Evolutionary conservation across 2,329 filamentous ascomycete species (phyloP), one percentile per base, ranked within the genome.

Genomic region (Xylaria hypoxylon): DNA sequence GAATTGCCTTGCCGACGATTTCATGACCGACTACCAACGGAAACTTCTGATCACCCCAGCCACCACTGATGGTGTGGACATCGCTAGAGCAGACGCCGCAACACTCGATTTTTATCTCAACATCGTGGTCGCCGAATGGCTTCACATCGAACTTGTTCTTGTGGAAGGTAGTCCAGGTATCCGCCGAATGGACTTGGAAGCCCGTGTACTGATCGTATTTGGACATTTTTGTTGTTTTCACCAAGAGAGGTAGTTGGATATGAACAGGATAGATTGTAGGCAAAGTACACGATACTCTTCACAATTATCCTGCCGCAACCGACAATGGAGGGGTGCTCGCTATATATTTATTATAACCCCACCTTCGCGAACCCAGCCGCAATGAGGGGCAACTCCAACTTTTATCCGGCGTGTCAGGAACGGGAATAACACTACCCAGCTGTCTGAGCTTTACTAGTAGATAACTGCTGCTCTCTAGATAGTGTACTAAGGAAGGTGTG

Each of bases 91-190:
- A 93, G 59, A 93, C 85, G 75, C 92, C 92, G 76, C 92, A 95
- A 77, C 87, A 90, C 71, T 94, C 89, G 74, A 97, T 90, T 83
- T 94, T 91, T 80, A 97, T 88, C 77, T 97, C 93, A 74, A 97
- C 88, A 77, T 97, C 93, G 79, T 92, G 87, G 77, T 94, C 92
- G 71, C 90, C 92, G 77, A 96, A 96, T 19, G 92, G 91, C 83
- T 96, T 96, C 65, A 94, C 89, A 73, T 89, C 87, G 83, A 93
- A 93, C 83, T 94, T 79, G 76, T 90, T 89, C 81, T 92, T 91
- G 74, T 90, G 83, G 75, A 90, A 89, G 65, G 89, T 83, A 70
- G 86, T 79, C 84, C 84, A 87, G 51, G 81, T 83, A 57, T 84
- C 84, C 26, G 84, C 78, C 61, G 81, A 81, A 64, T 85, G 78